Evolutionary conservation across 2,329 filamentous ascomycete genomes (phyloP).

Genomic region (Sarocladium brachiariae): DNA sequence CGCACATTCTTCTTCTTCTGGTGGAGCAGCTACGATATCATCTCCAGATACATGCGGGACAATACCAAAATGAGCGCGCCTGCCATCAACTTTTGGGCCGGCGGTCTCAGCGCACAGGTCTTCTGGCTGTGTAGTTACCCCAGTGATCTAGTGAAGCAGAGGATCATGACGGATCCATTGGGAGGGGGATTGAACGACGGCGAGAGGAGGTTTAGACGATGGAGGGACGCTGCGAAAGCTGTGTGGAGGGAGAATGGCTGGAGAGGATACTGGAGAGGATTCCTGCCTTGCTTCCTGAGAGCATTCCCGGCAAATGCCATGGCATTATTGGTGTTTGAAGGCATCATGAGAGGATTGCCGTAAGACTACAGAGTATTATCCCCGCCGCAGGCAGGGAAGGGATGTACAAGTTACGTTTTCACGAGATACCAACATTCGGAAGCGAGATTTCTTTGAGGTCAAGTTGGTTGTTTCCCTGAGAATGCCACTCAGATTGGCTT

Average conservation of each 20-base stretch:
- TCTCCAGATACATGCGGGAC: constrained; percentile 60
- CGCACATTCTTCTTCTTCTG: constrained; percentile 94
- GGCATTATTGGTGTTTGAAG: constrained; percentile 89
- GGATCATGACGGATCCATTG: constrained; percentile 92
- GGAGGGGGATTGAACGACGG: constrained; percentile 64
- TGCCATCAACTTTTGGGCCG: constrained; percentile 93
- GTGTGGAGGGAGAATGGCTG: constrained; percentile 72
- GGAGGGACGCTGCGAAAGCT: constrained; percentile 71
- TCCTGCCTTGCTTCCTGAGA: constrained; percentile 84
- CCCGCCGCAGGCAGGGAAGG: too few species aligned
- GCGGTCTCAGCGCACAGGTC: constrained; percentile 83
- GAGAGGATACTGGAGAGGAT: constrained; percentile 86
- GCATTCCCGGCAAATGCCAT: constrained; percentile 95
- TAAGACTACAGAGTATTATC: background rate
- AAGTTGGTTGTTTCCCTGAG: background rate
- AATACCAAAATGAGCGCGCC: constrained; percentile 68
- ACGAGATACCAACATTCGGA: background rate
- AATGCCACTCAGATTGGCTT: constrained; percentile 12
- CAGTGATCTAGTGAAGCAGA: constrained; percentile 88
- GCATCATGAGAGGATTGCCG: constrained; percentile 67
- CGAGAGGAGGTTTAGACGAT: constrained; percentile 60
- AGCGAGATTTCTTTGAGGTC: constrained; percentile 5
- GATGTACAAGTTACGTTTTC: too few species aligned
- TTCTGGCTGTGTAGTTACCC: constrained; percentile 95
- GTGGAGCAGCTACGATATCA: constrained; percentile 92